phyloP scores from a whole-genome alignment of 306 rosid species.

The Trifolium dubium region DNA sequence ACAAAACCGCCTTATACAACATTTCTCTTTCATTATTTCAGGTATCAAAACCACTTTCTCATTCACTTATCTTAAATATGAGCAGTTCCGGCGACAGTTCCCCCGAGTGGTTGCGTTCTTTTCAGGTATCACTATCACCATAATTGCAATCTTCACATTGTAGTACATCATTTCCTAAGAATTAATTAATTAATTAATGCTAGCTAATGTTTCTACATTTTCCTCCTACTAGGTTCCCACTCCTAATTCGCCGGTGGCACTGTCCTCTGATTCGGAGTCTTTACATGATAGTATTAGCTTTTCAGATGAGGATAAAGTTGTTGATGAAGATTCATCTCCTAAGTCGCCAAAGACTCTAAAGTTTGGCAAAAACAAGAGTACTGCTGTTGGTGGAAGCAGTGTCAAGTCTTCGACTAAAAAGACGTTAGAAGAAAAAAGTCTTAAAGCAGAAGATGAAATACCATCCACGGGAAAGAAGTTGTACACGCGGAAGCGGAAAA shows the following conservation, averaged over 20 bases:
- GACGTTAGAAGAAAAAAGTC: constrained; percentile 44
- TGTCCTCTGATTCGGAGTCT: constrained; percentile 71
- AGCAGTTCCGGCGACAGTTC: constrained; percentile 79
- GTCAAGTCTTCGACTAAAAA: constrained; percentile 41
- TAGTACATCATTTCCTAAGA: neutral
- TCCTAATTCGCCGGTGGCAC: constrained; percentile 43
- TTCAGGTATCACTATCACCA: constrained; percentile 51
- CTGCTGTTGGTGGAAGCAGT: constrained; percentile 34
- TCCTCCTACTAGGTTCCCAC: constrained; percentile 56
- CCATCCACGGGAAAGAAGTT: constrained; percentile 49
- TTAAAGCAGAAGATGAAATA: constrained; percentile 39
- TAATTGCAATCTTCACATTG: neutral
- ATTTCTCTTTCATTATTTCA: constrained; percentile 3
- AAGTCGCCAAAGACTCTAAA: constrained; percentile 44
- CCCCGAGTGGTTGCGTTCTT: constrained; percentile 91
- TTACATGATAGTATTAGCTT: constrained; percentile 46
- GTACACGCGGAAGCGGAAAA: constrained; percentile 42
- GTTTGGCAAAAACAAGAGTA: constrained; percentile 34
- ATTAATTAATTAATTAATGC: too few relatives aligned
- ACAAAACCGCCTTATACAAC: neutral
- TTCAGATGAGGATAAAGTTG: constrained; percentile 43
- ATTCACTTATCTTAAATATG: constrained; percentile 47
- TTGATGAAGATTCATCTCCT: constrained; percentile 49
- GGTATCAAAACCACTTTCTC: neutral
- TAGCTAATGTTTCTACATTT: neutral